Base-by-base conservation (phyloP, 2,329 filamentous ascomycete species). In the Sclerotinia nivalis region DNA sequence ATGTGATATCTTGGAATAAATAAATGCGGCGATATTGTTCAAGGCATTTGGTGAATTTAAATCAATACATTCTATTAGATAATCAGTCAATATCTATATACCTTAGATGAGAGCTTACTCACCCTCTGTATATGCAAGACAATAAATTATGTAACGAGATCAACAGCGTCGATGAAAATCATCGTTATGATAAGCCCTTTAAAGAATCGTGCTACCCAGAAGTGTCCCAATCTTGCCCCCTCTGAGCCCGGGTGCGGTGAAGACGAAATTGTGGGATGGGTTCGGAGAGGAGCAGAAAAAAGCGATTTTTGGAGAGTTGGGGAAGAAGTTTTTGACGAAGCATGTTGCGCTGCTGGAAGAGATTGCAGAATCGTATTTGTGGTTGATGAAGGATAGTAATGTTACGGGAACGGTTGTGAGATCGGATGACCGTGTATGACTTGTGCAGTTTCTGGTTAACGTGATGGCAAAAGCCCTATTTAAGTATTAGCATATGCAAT, bases 171-270 rank as follows among this genome's bases (percentile, higher is more conserved):
- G 37, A 13, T 40, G 37, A 10, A 40, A 40, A 40, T 13, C 10
- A 40, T 40, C 37, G 4, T 43, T 43, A 15, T 43, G 4, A 43
- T 43, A 43, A 15, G 2, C 13, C 40, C 12, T 43, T 15, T 43
- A 12, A 43, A 43, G 5, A 9, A 25, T 40, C 3, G 10, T n/a
- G n/a, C 34, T 15, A 15, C 6, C 8, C 22, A 40, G 2, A 40
- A 43, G 12, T 43, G 15, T 43, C 40, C 13, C 34, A 8, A 22
- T 25, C 13, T 13, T 15, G n/a, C 13, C 37, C 3, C 9, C 6
- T 59, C 22, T 40, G 1, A 81, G 79, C 66, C 87, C 88, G 0
- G 89, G 89, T 0, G 80, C 82, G 0, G 81, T 86, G 0, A 77
- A 82, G 52, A 88, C 86, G 8, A 83, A 83, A 66, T 65, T 87